A percentile compares a stretch with the other conserved stretches of the same genome.
Conservation (phyloP, 306 rosid genomes). For the Fragaria vesca region DNA sequence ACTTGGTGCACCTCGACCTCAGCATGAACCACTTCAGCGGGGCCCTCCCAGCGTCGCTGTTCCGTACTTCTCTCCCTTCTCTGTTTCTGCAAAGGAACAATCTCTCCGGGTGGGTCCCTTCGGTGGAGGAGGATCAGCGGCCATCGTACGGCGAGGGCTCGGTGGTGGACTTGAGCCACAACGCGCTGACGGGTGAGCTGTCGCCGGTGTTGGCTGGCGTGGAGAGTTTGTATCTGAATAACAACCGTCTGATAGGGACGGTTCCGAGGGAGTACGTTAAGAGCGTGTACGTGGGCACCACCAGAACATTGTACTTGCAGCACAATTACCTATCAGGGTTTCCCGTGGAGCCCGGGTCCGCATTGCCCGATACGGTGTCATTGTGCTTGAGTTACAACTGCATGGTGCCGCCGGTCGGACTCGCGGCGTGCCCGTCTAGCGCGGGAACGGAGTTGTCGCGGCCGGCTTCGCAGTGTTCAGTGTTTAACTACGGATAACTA, state of each 20-base stretch:
- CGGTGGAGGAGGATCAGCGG: background rate
- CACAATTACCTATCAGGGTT: slow-evolving; percentile 59
- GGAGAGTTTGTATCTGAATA: slow-evolving; percentile 65
- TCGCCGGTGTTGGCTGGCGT: slow-evolving; percentile 47
- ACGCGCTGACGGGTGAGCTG: slow-evolving; percentile 47
- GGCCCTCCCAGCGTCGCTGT: slow-evolving; percentile 59
- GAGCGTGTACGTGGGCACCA: slow-evolving; percentile 53
- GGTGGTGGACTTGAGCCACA: slow-evolving; percentile 67
- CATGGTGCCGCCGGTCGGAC: slow-evolving; percentile 48
- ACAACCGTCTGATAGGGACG: slow-evolving; percentile 51
- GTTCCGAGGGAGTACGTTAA: slow-evolving; percentile 64
- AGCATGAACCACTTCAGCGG: slow-evolving; percentile 59
- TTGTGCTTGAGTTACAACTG: slow-evolving; percentile 70
- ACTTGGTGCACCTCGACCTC: slow-evolving; percentile 55
- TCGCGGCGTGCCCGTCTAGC: slow-evolving; percentile 52
- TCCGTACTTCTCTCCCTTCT: slow-evolving; percentile 42
- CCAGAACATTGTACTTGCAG: slow-evolving; percentile 66
- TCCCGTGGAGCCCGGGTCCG: slow-evolving; percentile 22
- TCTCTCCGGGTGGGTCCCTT: slow-evolving; percentile 57
- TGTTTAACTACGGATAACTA: slow-evolving; percentile 21
- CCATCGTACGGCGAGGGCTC: slow-evolving; percentile 52
- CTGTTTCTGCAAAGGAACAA: slow-evolving; percentile 66
- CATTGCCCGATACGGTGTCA: slow-evolving; percentile 60
- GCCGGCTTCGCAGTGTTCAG: slow-evolving; percentile 58
- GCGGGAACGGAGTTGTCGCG: slow-evolving; percentile 47